These are phyloP conservation scores for Pseudomonodictys pantanalensis DNA, from an alignment of 495 filamentous ascomycete species.

Conservation along the genomic window DNA sequence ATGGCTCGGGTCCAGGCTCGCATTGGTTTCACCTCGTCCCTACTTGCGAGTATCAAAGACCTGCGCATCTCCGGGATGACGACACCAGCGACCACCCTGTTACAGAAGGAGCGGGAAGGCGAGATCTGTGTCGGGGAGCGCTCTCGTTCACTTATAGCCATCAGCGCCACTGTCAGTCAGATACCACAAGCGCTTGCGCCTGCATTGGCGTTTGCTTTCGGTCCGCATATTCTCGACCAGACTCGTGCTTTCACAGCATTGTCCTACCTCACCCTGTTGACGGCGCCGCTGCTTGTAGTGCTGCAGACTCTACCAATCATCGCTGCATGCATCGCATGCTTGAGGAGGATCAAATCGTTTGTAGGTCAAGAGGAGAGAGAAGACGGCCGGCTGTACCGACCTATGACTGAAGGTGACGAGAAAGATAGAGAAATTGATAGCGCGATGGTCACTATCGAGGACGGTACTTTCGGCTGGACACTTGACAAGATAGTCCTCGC, in stretches of 20 bases:
- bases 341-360: constrained; percentile 45
- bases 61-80: constrained; percentile 49
- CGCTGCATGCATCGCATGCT: constrained; percentile 41
- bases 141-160: constrained; percentile 37
- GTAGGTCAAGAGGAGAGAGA: constrained; percentile 38
- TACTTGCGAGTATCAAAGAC: constrained; percentile 49
- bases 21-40: constrained; percentile 30
- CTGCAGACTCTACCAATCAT: constrained; percentile 29
- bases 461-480: constrained; percentile 13
- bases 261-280: constrained; percentile 30
- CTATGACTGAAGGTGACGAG: constrained; percentile 3
- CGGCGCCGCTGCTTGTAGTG: constrained; percentile 21
- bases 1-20: constrained; percentile 15
- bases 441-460: neutral
- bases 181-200: constrained; percentile 5
- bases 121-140: constrained; percentile 42
- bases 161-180: constrained; percentile 17
- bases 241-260: constrained; percentile 28
- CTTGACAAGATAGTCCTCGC: constrained; percentile 5
- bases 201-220: constrained; percentile 22
- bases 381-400: constrained; percentile 37
- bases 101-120: constrained; percentile 45
- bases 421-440: neutral
- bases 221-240: constrained; percentile 4
- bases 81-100: constrained; percentile 34